These are phyloP conservation scores for Calocybe indica DNA, from an alignment of 768 basidiomycete genomes.

Conservation along the genomic window DNA sequence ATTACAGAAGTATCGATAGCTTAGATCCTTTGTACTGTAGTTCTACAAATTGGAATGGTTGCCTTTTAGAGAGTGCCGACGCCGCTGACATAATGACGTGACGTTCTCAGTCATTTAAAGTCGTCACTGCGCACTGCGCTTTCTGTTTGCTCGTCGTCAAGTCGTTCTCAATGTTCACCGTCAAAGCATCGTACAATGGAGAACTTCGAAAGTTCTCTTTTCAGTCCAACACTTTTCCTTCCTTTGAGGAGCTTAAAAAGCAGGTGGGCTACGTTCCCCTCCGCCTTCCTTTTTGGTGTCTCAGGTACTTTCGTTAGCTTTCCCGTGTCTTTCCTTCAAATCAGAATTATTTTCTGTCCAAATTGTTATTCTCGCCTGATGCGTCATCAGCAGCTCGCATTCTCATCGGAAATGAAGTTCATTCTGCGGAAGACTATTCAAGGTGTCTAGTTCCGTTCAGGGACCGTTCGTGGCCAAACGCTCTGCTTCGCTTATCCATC, in stretches of 20 bases:
- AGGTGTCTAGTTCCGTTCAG: constrained; percentile 42
- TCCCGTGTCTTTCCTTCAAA: constrained; percentile 64
- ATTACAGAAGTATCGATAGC: constrained; percentile 28
- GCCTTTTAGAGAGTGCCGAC: background rate
- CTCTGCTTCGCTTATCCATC: constrained; percentile 58
- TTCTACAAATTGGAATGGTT: background rate
- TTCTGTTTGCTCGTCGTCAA: constrained; percentile 10
- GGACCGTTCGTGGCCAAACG: constrained; percentile 47
- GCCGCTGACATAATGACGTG: background rate
- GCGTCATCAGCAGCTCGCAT: constrained; percentile 48
- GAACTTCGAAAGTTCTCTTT: constrained; percentile 70
- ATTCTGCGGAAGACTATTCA: constrained; percentile 50
- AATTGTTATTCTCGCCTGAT: constrained; percentile 64
- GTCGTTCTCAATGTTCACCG: constrained; percentile 54
- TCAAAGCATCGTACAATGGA: constrained; percentile 70
- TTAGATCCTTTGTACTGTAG: constrained; percentile 2
- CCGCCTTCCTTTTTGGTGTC: constrained; percentile 15
- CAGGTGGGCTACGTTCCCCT: constrained; percentile 39
- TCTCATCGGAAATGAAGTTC: constrained; percentile 56
- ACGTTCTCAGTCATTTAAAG: background rate
- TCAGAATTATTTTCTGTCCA: constrained; percentile 55
- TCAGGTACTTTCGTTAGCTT: constrained; percentile 38
- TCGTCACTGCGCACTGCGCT: background rate
- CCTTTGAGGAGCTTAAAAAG: constrained; percentile 51
- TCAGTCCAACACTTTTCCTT: constrained; percentile 48